Conservation (phyloP, 1,284 basidiomycete genomes). For the Sanguinoderma infundibulare region DNA sequence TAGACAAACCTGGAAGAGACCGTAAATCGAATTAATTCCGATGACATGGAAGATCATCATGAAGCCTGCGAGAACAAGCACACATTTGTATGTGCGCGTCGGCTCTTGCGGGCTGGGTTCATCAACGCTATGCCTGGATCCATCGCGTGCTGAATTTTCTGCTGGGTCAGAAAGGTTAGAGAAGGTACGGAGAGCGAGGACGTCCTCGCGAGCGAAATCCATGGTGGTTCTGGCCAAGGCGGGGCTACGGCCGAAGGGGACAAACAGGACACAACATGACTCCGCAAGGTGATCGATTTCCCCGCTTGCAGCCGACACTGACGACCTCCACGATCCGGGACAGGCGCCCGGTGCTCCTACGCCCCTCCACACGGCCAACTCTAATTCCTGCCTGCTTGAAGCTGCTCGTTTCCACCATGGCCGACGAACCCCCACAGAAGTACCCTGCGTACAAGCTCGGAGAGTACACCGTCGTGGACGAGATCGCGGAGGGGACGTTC, state of each 20-base stretch:
- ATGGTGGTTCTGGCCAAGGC: conserved; percentile 11
- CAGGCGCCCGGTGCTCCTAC: conserved; percentile 8
- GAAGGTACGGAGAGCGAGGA: conserved; percentile 15
- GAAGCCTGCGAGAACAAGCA: conserved; percentile 45
- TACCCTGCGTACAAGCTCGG: conserved; percentile 69
- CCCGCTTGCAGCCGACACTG: no score
- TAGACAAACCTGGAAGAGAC: conserved; percentile 40
- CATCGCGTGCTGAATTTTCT: not conserved
- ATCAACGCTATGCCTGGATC: not conserved
- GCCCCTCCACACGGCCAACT: conserved; percentile 5
- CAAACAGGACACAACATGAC: conserved; percentile 19
- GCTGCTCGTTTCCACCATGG: conserved; percentile 21
- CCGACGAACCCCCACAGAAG: conserved; percentile 29
- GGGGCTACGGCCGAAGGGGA: no score
- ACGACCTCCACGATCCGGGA: not conserved
- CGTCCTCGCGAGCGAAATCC: conserved; percentile 9
- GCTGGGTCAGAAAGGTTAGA: not conserved
- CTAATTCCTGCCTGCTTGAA: conserved; percentile 5
- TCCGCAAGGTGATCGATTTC: no score
- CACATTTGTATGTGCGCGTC: conserved; percentile 28
- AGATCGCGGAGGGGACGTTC: conserved; percentile 91
- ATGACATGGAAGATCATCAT: conserved; percentile 51
- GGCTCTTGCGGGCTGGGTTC: not conserved
- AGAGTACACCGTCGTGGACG: conserved; percentile 75
- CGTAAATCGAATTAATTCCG: conserved; percentile 45